phyloP scores from a whole-genome alignment of 2,329 filamentous ascomycete genomes.

The Penicillium rolfsii region DNA sequence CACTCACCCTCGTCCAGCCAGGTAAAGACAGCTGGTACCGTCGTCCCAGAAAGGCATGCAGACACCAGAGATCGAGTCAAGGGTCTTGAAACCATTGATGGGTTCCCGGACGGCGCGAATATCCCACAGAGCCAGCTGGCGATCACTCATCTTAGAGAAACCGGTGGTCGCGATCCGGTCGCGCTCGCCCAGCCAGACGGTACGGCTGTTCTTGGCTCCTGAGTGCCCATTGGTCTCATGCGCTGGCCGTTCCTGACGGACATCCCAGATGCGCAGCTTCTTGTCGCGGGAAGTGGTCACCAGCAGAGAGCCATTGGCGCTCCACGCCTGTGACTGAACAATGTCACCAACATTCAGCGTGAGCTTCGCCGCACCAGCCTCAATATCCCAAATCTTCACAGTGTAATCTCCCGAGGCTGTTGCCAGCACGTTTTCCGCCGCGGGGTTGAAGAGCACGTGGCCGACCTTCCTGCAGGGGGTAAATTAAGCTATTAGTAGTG shows the following conservation, averaged over 20 bases:
- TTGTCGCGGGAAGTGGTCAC: conserved; percentile 97
- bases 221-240: conserved; percentile 84
- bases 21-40: conserved; percentile 89
- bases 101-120: conserved; percentile 77
- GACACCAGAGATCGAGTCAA: conserved; percentile 95
- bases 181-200: conserved; percentile 96
- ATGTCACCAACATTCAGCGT: conserved; percentile 86
- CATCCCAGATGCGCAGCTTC: conserved; percentile 97
- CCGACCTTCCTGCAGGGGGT: conserved; percentile 77
- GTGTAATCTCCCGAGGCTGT: conserved; percentile 94
- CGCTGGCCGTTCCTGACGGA: conserved; percentile 83
- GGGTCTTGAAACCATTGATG: conserved; percentile 83
- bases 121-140: conserved; percentile 95
- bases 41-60: conserved; percentile 99
- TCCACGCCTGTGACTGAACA: conserved; percentile 95
- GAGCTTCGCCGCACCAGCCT: conserved; percentile 72
- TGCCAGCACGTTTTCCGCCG: conserved; percentile 92
- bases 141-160: conserved; percentile 98
- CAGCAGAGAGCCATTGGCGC: conserved; percentile 80
- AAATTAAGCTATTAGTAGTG: conserved; percentile 25
- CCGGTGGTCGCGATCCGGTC: conserved; percentile 95
- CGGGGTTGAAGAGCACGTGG: conserved; percentile 96
- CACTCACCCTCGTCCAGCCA: conserved; percentile 92
- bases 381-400: conserved; percentile 94
- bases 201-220: conserved; percentile 95